Base-by-base conservation (phyloP, 192 early-diverging fungal genomes). In the Pilaira anomala region DNA sequence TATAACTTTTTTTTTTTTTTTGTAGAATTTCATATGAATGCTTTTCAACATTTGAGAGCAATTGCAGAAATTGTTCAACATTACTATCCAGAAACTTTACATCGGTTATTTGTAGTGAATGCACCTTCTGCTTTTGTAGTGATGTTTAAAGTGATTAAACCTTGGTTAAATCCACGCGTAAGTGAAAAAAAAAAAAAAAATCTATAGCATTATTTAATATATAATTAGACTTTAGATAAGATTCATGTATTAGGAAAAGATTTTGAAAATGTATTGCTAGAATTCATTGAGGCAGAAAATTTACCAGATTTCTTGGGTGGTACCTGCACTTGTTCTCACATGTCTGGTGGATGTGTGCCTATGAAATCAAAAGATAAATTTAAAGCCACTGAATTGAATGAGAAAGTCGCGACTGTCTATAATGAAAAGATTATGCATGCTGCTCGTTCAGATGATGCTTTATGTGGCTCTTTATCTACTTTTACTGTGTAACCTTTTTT, bases 11-110 rank as follows among this genome's bases (percentile, higher is more conserved):
- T 54, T 25, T 14, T 42, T 14, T 30, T 19, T 21, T 25, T 50
- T 5, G 13, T 14, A 82, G 80, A 82, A 14, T 49, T 82, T 33
- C 80, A 89, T 48, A 69, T 85, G 64, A 80, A 76, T 39, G 86
- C 79, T 8, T 72, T 89, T 52, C 79, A 83, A 45, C 82, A 88
- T 76, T 71, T 87, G 41, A 79, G 82, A 45, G 80, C 80, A 63
- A 83, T 96, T 42, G 85, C 88, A 25, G 80, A 87, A 30, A 87
- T 92, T 74, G 92, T 93, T 59, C 93, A 96, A 69, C 83, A 91
- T 50, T 88, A 93, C 62, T 98, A 98, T 62, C 95, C 95, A 8
- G 95, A 96, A 74, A 90, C 87, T 70, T 80, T 96, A 61, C 85
- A 89, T 59, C 88, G 86, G 62, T 88, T 95, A 61, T 96, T 87